Evolutionary conservation across 2,329 filamentous ascomycete species (phyloP), one percentile per base, ranked within the genome.

Genomic region (Onygenales sp.): DNA sequence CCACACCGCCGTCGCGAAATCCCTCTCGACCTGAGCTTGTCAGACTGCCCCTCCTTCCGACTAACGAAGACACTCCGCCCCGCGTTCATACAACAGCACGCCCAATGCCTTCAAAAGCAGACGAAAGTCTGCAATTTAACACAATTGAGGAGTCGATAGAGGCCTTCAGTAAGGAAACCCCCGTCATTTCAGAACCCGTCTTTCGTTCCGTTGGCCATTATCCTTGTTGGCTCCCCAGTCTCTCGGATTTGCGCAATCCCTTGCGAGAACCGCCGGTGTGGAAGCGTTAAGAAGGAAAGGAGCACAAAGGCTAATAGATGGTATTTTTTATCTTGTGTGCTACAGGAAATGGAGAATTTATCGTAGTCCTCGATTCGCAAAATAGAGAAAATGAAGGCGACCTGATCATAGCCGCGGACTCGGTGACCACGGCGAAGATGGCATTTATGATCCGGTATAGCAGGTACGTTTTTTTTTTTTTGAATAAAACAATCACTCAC

Each of bases 311-410:
- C 60, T 65, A 53, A 65, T 54, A 27, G 42, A 54, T 17, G 9
- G 53, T 50, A 54, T 52, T 56, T 56, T 52, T 50, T 43, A 34
- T 32, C 5, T 8, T 32, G 2, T 47, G 27, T 45, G 21, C 21
- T 27, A 32, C 54, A 88, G 85, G 78, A 64, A 81, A 84, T 71
- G 90, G 89, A 70, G 85, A 97, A 67, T 97, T 97, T 79, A 86
- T 98, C 68, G 84, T 98, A 57, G 92, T 96, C 39, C 88, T 98
- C 65, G 93, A 98, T 76, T 87, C 88, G 61, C 84, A 89, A 59
- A 82, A 85, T 57, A 91, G 93, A 70, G 93, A 98, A 72, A 98
- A 98, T 71, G 93, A 98, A 79, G 93, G 91, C 70, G 93, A 98
- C 74, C 82, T 98, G 48, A 96, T 97, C 71, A 94, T 97, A 66